A percentile compares a stretch with the other conserved stretches of the same genome.
Evolutionary conservation across 257 asterid species (phyloP).

Genomic region (Eustoma russellianum): DNA sequence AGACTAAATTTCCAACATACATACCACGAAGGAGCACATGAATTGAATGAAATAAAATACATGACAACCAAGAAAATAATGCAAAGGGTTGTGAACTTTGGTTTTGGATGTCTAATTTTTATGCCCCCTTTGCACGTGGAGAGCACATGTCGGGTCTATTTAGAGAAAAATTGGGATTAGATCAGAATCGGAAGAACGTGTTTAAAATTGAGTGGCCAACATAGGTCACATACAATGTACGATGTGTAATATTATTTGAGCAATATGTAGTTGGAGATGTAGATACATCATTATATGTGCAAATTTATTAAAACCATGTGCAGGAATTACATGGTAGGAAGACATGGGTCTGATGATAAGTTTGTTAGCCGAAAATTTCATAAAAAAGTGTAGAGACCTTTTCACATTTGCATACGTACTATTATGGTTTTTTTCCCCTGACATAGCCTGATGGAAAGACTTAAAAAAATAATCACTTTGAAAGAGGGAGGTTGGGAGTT

Average conservation of each 20-base stretch:
- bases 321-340: slow-evolving; percentile 18
- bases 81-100: slow-evolving; percentile 33
- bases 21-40: no score
- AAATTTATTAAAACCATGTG: slow-evolving; percentile 24
- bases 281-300: slow-evolving; percentile 18
- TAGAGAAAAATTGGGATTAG: slow-evolving; percentile 4
- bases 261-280: slow-evolving; percentile 13
- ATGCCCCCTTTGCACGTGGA: slow-evolving; percentile 43
- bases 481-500: no score
- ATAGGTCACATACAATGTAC: slow-evolving; percentile 9
- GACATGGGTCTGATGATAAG: slow-evolving; percentile 19
- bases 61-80: slow-evolving; percentile 11
- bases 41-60: not conserved
- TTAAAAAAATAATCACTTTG: no score
- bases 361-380: not conserved
- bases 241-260: slow-evolving; percentile 11
- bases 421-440: no score
- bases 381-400: no score
- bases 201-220: no score
- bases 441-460: no score
- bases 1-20: no score
- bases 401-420: no score
- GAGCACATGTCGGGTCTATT: slow-evolving; percentile 30
- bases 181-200: slow-evolving; percentile 1
- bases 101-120: not conserved